Percentiles rank a stretch among this genome's conserved stretches.
Evolutionary conservation across 78 protist genomes (phyloP).

Genomic region (Pirum gemmata): DNA sequence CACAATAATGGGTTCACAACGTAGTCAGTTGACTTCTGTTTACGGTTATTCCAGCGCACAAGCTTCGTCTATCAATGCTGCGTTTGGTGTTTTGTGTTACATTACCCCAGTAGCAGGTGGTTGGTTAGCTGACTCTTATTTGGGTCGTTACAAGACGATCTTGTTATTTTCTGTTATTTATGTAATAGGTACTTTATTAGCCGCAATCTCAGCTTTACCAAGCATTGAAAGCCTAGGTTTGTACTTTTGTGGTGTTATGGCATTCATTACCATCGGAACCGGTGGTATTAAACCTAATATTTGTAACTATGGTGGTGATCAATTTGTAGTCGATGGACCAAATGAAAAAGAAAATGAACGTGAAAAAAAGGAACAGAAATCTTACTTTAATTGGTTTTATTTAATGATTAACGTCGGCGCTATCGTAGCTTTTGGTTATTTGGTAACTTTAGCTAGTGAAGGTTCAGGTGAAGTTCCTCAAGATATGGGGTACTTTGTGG

Average conservation of each 20-base stretch:
- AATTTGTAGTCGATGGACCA: background rate
- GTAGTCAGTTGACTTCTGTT: background rate
- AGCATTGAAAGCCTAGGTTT: background rate
- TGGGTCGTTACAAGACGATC: constrained; percentile 24
- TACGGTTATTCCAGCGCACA: background rate
- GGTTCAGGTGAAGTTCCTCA: constrained; percentile 19
- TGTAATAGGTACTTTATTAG: background rate
- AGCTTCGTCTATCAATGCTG: constrained; percentile 23
- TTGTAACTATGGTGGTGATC: constrained; percentile 10
- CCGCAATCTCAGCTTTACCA: constrained; percentile 4
- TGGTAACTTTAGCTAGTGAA: constrained; percentile 7
- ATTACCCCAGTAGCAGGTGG: background rate
- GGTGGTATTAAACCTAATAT: constrained; percentile 39
- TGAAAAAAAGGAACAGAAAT: background rate
- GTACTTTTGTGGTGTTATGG: constrained; percentile 9
- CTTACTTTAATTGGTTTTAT: constrained; percentile 16
- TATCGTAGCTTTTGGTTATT: constrained; percentile 7
- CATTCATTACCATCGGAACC: constrained; percentile 16
- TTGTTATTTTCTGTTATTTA: background rate
- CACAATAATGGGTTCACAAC: constrained; percentile 37
- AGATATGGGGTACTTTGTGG: constrained; percentile 25
- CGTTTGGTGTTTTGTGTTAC: constrained; percentile 18
- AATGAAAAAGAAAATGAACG: background rate
- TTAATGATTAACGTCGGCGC: constrained; percentile 11
- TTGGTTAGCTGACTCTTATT: constrained; percentile 10